phyloP scores from a whole-genome alignment of 2,329 filamentous ascomycete genomes.

The Alternaria triticimaculans region DNA sequence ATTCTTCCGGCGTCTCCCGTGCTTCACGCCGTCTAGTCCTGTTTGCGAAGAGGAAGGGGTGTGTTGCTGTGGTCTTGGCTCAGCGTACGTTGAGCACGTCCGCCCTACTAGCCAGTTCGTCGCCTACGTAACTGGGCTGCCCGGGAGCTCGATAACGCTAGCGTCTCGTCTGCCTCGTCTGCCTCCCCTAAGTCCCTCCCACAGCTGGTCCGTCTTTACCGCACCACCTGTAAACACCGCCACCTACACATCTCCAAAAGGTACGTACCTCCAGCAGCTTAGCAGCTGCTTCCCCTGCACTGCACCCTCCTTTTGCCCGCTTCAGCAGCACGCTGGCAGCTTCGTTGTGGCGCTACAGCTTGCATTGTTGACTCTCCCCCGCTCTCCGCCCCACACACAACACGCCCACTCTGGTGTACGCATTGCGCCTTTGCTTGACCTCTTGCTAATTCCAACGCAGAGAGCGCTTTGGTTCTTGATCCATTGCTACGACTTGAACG shows the following conservation, averaged over 20 bases:
- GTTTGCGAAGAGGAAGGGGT: background rate
- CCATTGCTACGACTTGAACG: background rate
- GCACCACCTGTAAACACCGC: background rate
- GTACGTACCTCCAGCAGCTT: constrained; percentile 4
- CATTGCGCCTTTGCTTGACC: background rate
- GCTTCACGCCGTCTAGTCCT: background rate
- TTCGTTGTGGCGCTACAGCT: background rate
- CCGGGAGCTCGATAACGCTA: constrained; percentile 5
- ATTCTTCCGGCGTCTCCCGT: background rate
- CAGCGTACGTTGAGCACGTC: constrained; percentile 9
- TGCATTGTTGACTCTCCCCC: background rate
- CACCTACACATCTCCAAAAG: background rate
- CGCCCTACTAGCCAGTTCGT: background rate
- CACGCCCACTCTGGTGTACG: background rate
- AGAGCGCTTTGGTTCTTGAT: background rate
- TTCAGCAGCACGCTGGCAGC: background rate
- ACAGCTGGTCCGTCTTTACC: background rate
- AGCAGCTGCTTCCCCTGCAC: background rate
- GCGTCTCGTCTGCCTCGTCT: constrained; percentile 1
- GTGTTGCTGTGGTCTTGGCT: constrained; percentile 1
- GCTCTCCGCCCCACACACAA: background rate
- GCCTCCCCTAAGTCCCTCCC: background rate
- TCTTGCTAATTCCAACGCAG: constrained; percentile 1
- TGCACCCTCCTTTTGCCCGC: background rate
- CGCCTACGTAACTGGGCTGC: background rate